phyloP scores from a whole-genome alignment of 345 rosid species.

The Dimocarpus longan region DNA sequence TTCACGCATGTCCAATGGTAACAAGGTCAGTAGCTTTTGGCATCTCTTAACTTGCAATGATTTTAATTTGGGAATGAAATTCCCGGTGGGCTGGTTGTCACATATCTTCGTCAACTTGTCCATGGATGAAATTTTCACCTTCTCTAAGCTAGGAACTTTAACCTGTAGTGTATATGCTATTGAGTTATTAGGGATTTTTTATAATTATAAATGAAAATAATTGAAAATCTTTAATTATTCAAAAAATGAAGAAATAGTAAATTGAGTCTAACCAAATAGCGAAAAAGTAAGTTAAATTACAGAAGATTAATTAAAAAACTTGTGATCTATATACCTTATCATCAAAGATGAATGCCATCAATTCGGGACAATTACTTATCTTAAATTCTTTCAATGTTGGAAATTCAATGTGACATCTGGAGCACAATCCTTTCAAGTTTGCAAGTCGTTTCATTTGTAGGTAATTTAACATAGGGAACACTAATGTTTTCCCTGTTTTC shows the following conservation, averaged over 20 bases:
- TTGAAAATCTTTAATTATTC: too few relatives aligned
- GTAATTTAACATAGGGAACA: too few relatives aligned
- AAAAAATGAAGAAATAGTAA: too few relatives aligned
- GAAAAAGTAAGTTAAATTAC: not conserved
- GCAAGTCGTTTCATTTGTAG: too few relatives aligned
- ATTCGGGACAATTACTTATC: not conserved
- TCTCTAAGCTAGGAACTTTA: constrained; percentile 16
- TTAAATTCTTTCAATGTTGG: not conserved
- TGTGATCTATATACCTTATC: not conserved
- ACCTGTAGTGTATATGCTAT: constrained; percentile 8
- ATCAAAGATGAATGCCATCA: constrained; percentile 2
- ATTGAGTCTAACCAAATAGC: not conserved
- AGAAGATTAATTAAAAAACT: too few relatives aligned
- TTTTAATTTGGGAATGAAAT: constrained; percentile 13
- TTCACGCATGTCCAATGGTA: constrained; percentile 1
- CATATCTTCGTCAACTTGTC: constrained; percentile 6
- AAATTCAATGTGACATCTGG: too few relatives aligned
- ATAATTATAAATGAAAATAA: too few relatives aligned
- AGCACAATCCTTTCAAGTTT: too few relatives aligned
- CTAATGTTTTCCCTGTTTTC: not conserved
- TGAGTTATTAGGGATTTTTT: not conserved
- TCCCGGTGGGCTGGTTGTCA: not conserved
- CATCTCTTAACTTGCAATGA: not conserved
- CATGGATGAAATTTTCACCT: not conserved
- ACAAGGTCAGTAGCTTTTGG: not conserved